A percentile compares a stretch with the other conserved stretches of the same genome.
Conservation (phyloP, 768 basidiomycete genomes). For the Leucosporidium scottii region DNA sequence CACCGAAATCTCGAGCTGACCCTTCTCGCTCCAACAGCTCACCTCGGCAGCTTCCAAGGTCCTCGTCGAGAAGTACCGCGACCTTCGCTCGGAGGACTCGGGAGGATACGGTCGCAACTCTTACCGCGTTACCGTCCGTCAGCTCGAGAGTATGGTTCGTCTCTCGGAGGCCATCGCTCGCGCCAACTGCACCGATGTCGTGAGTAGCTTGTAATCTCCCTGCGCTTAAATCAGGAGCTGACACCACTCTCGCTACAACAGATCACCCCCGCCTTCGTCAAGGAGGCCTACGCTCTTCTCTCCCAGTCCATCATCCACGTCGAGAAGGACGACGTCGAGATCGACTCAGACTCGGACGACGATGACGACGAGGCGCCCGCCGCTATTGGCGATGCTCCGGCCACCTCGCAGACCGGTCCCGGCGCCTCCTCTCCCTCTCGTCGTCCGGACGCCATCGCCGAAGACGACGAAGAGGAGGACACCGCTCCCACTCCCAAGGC, state of each 20-base stretch:
- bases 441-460: conserved; percentile 22
- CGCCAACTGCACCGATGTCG: conserved; percentile 91
- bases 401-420: conserved; percentile 43
- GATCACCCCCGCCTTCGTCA: conserved; percentile 90
- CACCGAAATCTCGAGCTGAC: conserved; percentile 5
- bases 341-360: conserved; percentile 76
- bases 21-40: conserved; percentile 52
- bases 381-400: conserved; percentile 56
- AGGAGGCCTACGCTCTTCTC: conserved; percentile 87
- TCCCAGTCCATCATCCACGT: conserved; percentile 96
- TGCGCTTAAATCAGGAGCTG: neutral
- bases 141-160: conserved; percentile 97
- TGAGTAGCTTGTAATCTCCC: conserved; percentile 40
- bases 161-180: conserved; percentile 94
- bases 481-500: conserved; percentile 24
- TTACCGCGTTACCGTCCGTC: conserved; percentile 94
- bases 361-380: conserved; percentile 47
- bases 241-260: conserved; percentile 38
- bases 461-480: conserved; percentile 8
- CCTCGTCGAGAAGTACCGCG: conserved; percentile 89
- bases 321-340: conserved; percentile 96
- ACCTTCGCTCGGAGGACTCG: conserved; percentile 84
- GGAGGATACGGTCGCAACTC: conserved; percentile 81
- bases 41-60: conserved; percentile 87
- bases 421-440: conserved; percentile 41